Percentiles rank a stretch among this genome's conserved stretches.
These are phyloP conservation scores for Aspergillus spinulosporus DNA, from an alignment of 2,329 filamentous ascomycete genomes.

Conservation along the genomic window DNA sequence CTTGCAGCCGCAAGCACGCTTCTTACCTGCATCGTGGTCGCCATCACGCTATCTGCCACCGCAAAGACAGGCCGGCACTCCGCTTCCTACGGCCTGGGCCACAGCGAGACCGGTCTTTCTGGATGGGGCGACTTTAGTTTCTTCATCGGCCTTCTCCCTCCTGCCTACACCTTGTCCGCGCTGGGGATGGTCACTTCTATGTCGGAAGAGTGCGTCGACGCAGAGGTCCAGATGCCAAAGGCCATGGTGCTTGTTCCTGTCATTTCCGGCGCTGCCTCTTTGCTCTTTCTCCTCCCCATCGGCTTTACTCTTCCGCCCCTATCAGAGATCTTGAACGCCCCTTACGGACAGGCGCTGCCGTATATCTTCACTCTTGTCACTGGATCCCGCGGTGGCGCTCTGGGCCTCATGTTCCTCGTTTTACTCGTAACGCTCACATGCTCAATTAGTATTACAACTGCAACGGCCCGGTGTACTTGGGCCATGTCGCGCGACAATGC, in stretches of 20 bases:
- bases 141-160: constrained; percentile 62
- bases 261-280: constrained; percentile 37
- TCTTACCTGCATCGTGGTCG: constrained; percentile 43
- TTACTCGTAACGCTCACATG: constrained; percentile 33
- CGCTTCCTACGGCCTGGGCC: constrained; percentile 50
- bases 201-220: constrained; percentile 41
- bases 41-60: constrained; percentile 58
- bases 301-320: constrained; percentile 42
- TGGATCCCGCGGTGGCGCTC: constrained; percentile 27
- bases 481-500: constrained; percentile 31
- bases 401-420: constrained; percentile 29
- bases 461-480: constrained; percentile 47
- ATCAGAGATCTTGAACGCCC: constrained; percentile 25
- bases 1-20: constrained; percentile 58
- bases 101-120: constrained; percentile 57
- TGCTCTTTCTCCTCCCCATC: constrained; percentile 40
- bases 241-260: constrained; percentile 40
- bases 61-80: constrained; percentile 57
- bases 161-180: constrained; percentile 60
- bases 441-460: constrained; percentile 40
- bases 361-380: constrained; percentile 36
- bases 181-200: constrained; percentile 61
- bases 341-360: constrained; percentile 40
- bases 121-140: constrained; percentile 63
- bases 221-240: constrained; percentile 37